Conservation (phyloP, 441 rosid species). For the Croton setiger region DNA sequence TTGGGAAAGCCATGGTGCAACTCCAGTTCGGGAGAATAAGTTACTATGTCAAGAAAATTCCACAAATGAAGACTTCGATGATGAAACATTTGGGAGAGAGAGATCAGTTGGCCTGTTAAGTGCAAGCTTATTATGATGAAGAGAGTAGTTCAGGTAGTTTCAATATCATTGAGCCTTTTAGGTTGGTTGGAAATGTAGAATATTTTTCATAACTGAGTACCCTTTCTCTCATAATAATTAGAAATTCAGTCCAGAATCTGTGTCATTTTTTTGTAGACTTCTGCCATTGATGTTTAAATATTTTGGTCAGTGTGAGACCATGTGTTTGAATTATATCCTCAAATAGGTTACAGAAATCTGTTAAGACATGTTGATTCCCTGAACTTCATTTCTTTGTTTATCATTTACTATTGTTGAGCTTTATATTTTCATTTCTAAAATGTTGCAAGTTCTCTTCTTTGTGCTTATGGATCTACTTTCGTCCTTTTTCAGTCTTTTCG, state of each 20-base stretch:
- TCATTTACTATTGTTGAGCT: too few relatives aligned
- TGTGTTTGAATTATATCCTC: background rate
- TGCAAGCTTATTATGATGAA: conserved; percentile 45
- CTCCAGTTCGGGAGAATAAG: conserved; percentile 49
- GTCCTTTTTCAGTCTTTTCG: too few relatives aligned
- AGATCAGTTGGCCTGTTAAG: conserved; percentile 45
- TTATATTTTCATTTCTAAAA: too few relatives aligned
- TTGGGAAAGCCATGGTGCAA: conserved; percentile 59
- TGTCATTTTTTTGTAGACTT: background rate
- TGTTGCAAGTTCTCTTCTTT: too few relatives aligned
- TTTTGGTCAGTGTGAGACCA: background rate
- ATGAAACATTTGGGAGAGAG: conserved; percentile 51
- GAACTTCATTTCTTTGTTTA: too few relatives aligned
- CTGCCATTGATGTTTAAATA: too few relatives aligned
- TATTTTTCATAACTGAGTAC: background rate
- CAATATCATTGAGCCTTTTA: conserved; percentile 13
- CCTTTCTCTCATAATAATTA: background rate
- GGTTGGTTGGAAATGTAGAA: too few relatives aligned
- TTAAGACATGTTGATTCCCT: too few relatives aligned
- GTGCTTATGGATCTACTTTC: too few relatives aligned
- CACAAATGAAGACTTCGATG: conserved; percentile 81
- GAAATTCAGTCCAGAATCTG: background rate
- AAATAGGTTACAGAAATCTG: too few relatives aligned
- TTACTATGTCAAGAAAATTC: conserved; percentile 86
- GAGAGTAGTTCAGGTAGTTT: conserved; percentile 45